Evolutionary conservation across 2,329 filamentous ascomycete genomes (phyloP).

Genomic region (Aspergillus flavus): DNA sequence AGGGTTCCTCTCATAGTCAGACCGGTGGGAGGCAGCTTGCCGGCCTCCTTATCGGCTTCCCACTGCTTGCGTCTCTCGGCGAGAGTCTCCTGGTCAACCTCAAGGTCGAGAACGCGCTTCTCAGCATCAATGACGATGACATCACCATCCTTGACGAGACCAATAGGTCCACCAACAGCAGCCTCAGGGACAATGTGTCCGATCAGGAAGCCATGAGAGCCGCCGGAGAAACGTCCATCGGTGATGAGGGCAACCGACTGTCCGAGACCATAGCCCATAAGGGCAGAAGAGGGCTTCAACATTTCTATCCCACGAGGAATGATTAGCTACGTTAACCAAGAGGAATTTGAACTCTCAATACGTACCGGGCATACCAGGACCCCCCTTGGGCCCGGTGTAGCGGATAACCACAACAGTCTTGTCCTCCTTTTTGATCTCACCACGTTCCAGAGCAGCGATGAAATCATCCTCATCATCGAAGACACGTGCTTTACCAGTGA

Average conservation of each 20-base stretch:
- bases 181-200: conserved; percentile 88
- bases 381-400: conserved; percentile 54
- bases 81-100: conserved; percentile 68
- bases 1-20: conserved; percentile 66
- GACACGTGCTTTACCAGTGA: conserved; percentile 70
- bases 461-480: conserved; percentile 72
- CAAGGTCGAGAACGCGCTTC: conserved; percentile 65
- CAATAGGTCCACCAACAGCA: conserved; percentile 82
- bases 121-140: conserved; percentile 81
- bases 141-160: conserved; percentile 78
- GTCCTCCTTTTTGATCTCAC: conserved; percentile 72
- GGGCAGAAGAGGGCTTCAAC: conserved; percentile 70
- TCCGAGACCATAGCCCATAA: conserved; percentile 73
- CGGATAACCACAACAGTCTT: conserved; percentile 77
- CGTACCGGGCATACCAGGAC: conserved; percentile 64
- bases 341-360: not conserved
- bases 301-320: conserved; percentile 51
- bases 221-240: conserved; percentile 66
- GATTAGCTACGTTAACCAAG: not conserved
- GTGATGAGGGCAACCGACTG: conserved; percentile 72
- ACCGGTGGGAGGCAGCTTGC: conserved; percentile 53
- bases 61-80: conserved; percentile 60
- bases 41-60: conserved; percentile 51
- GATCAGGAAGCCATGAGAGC: conserved; percentile 83
- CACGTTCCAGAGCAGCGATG: conserved; percentile 66